Evolutionary conservation across 805 yeast species (phyloP).

Genomic region (Suhomyces prunicola): DNA sequence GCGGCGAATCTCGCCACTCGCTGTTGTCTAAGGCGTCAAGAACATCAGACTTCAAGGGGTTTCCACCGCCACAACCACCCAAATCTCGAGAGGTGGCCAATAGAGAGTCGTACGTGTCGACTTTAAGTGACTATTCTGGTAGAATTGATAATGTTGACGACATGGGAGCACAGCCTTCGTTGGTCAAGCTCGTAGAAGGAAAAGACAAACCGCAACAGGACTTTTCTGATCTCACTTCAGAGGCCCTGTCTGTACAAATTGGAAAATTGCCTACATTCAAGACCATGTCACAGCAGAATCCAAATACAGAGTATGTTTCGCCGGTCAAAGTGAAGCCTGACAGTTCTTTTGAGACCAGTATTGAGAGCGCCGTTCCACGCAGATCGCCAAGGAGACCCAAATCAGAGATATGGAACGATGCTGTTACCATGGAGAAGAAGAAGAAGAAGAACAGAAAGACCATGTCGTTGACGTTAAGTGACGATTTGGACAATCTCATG

Average conservation of each 20-base stretch:
- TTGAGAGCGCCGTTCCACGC: slow-evolving; percentile 38
- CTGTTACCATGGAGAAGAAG: neutral
- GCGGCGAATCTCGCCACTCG: neutral
- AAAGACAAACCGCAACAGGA: neutral
- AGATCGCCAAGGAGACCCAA: slow-evolving; percentile 39
- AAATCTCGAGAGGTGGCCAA: slow-evolving; percentile 1
- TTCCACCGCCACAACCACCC: slow-evolving; percentile 9
- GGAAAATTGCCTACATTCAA: slow-evolving; percentile 21
- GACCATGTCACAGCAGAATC: slow-evolving; percentile 7
- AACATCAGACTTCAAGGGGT: slow-evolving; percentile 6
- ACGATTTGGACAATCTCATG: slow-evolving; percentile 40
- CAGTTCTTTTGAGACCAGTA: slow-evolving; percentile 28
- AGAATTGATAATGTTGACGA: slow-evolving; percentile 22
- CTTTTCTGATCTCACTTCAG: slow-evolving; percentile 8
- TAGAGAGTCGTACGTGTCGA: slow-evolving; percentile 14
- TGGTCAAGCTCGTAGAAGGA: slow-evolving; percentile 3
- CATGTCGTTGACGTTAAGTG: slow-evolving; percentile 28
- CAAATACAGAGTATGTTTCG: neutral
- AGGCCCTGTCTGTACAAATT: slow-evolving; percentile 13
- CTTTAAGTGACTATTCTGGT: slow-evolving; percentile 17
- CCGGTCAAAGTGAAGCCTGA: slow-evolving; percentile 21
- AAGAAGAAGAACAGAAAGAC: slow-evolving; percentile 3
- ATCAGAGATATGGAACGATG: slow-evolving; percentile 17
- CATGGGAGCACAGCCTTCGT: slow-evolving; percentile 8
- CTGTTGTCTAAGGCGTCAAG: neutral